These are phyloP conservation scores for Adansonia digitata DNA, from an alignment of 345 rosid species.

Conservation along the genomic window DNA sequence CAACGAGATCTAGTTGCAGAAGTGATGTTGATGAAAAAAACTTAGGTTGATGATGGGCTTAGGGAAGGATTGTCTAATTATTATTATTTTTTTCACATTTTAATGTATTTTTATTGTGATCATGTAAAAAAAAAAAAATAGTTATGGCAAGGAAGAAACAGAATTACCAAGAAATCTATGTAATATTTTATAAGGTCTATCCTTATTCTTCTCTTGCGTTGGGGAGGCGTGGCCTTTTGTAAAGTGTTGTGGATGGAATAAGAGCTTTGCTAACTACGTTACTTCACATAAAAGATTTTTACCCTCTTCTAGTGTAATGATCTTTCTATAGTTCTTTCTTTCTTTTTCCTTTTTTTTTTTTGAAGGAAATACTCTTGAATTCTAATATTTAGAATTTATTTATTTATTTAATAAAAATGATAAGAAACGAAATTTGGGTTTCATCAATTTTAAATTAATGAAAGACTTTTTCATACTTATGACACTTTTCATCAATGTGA, in stretches of 20 bases:
- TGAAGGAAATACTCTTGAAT: too few species aligned
- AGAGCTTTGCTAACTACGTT: slow-evolving; percentile 29
- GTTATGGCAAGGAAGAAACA: slow-evolving; percentile 4
- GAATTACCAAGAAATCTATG: slow-evolving; percentile 17
- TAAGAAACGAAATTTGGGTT: too few species aligned
- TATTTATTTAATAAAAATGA: too few species aligned
- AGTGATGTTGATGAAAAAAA: slow-evolving; percentile 11
- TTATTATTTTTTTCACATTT: neutral
- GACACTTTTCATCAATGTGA: too few species aligned
- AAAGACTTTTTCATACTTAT: too few species aligned
- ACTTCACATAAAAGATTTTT: neutral
- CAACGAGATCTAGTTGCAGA: neutral
- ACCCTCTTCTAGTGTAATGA: neutral
- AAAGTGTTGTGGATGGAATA: slow-evolving; percentile 38
- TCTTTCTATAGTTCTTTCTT: too few species aligned
- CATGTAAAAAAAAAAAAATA: slow-evolving; percentile 21
- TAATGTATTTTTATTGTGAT: slow-evolving; percentile 21
- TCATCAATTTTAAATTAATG: too few species aligned
- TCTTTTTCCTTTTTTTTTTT: too few species aligned
- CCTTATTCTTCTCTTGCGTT: slow-evolving; percentile 18
- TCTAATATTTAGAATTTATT: too few species aligned
- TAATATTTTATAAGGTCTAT: slow-evolving; percentile 18
- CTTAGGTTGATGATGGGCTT: slow-evolving; percentile 11
- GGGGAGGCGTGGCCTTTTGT: slow-evolving; percentile 32
- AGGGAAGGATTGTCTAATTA: slow-evolving; percentile 11